These are phyloP conservation scores for Saitoella complicata DNA, from an alignment of 805 yeast species.

Conservation along the genomic window DNA sequence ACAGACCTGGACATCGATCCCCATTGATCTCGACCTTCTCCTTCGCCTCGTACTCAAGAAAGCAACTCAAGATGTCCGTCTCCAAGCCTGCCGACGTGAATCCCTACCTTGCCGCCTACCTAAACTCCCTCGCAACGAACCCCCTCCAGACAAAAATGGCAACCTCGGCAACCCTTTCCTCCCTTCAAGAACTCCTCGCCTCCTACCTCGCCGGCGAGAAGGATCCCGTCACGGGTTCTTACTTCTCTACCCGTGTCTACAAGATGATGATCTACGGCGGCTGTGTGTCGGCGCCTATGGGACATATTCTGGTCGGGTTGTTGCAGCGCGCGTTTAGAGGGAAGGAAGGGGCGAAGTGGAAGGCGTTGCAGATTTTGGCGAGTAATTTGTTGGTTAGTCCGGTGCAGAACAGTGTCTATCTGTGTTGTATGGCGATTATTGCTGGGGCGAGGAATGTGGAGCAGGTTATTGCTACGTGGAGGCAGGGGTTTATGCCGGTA, in stretches of 20 bases:
- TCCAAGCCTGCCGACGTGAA: too few species aligned
- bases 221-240: conserved; percentile 21
- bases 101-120: too few species aligned
- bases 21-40: too few species aligned
- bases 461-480: conserved; percentile 19
- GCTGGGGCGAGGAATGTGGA: conserved; percentile 21
- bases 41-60: too few species aligned
- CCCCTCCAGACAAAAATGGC: conserved; percentile 18
- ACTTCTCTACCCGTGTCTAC: conserved; percentile 21
- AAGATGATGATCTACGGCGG: conserved; percentile 26
- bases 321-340: conserved; percentile 23
- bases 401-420: conserved; percentile 18
- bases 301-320: conserved; percentile 21
- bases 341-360: conserved; percentile 16
- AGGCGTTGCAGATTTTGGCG: conserved; percentile 22
- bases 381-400: conserved; percentile 22
- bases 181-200: conserved; percentile 21
- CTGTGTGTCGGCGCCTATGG: conserved; percentile 23
- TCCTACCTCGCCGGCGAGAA: conserved; percentile 21
- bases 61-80: too few species aligned
- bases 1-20: too few species aligned
- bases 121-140: not conserved
- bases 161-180: conserved; percentile 23
- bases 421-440: conserved; percentile 22
- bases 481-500: conserved; percentile 20